phyloP scores from a whole-genome alignment of 1,284 basidiomycete genomes.

The Exsudoporus floridanus region DNA sequence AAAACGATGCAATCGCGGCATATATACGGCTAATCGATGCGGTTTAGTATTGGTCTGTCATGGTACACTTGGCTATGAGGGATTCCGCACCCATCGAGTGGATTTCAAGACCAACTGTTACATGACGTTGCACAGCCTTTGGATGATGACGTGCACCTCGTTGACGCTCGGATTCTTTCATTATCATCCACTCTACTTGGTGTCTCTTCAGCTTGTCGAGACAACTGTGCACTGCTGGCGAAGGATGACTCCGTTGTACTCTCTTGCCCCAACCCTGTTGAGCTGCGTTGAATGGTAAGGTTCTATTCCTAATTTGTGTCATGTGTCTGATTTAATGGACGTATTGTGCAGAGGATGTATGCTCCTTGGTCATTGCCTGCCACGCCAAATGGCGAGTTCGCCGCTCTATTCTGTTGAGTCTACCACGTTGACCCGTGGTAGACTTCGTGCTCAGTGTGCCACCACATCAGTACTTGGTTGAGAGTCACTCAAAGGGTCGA shows the following conservation, averaged over 20 bases:
- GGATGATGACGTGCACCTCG: conserved; percentile 6
- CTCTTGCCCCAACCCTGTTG: too few species aligned
- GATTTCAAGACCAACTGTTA: conserved; percentile 2
- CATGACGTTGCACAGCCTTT: conserved; percentile 27
- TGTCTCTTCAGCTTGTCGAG: background rate
- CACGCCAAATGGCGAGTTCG: conserved; percentile 3
- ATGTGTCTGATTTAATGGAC: conserved; percentile 1
- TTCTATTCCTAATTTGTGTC: background rate
- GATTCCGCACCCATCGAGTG: conserved; percentile 4
- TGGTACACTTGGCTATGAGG: background rate
- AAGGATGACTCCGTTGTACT: background rate
- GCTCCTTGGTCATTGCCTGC: background rate
- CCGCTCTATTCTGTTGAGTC: background rate
- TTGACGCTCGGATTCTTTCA: background rate
- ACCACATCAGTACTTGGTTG: background rate
- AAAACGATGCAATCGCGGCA: conserved; percentile 10
- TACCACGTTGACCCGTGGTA: background rate
- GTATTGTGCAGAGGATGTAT: background rate
- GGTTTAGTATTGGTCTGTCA: background rate
- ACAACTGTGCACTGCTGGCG: background rate
- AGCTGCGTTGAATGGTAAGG: conserved; percentile 8
- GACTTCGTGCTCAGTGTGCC: background rate
- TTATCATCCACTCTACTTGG: background rate
- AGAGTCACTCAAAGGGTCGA: background rate
- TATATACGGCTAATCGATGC: conserved; percentile 21